Evolutionary conservation across 2,329 filamentous ascomycete genomes (phyloP).

Genomic region (Cadophora malorum): DNA sequence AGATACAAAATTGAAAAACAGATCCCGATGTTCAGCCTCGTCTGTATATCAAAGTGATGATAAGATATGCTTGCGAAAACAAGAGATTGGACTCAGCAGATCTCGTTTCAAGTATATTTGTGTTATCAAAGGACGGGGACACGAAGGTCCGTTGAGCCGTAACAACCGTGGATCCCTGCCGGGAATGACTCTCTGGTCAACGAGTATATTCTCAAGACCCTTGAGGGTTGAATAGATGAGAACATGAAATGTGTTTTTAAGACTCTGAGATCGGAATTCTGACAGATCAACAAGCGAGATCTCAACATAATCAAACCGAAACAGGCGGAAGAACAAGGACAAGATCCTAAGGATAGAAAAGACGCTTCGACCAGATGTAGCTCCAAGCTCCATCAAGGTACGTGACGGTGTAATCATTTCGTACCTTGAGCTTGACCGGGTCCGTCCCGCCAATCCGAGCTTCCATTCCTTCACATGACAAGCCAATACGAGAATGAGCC

Average conservation of each 20-base stretch:
- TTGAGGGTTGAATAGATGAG: not conserved
- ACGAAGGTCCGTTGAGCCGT: not conserved
- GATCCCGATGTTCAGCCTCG: slow-evolving; percentile 5
- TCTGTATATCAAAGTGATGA: not conserved
- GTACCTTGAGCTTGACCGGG: not conserved
- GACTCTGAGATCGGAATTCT: not conserved
- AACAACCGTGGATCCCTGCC: not conserved
- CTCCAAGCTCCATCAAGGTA: slow-evolving; percentile 15
- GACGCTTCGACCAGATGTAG: slow-evolving; percentile 4
- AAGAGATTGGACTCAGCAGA: not conserved
- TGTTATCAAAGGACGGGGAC: not conserved
- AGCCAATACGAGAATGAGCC: slow-evolving; percentile 13
- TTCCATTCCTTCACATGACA: slow-evolving; percentile 15
- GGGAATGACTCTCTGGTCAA: not conserved
- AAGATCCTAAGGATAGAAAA: not conserved
- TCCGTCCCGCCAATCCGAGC: not conserved
- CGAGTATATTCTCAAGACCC: not conserved
- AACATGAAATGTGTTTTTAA: not conserved
- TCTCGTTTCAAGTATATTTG: slow-evolving; percentile 17
- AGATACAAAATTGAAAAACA: not conserved
- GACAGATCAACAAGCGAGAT: not conserved
- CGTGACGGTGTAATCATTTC: not conserved
- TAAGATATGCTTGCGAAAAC: not conserved
- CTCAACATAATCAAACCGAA: not conserved
- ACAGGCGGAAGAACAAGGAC: not conserved